Evolutionary conservation across 306 rosid species (phyloP).

Genomic region (Pueraria montana): DNA sequence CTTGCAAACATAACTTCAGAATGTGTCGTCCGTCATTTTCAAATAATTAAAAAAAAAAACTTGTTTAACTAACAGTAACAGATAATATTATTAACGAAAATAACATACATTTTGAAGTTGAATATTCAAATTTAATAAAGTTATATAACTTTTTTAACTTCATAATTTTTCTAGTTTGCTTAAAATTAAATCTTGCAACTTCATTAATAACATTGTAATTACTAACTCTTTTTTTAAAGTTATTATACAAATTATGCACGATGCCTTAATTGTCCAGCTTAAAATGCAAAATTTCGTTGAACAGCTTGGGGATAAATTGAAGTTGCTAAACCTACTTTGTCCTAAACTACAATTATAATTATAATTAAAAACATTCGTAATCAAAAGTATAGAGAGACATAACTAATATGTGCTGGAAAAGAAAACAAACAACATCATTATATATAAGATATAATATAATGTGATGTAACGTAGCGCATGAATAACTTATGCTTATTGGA

Average conservation of each 20-base stretch:
- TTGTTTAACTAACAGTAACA: not conserved
- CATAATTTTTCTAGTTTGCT: not conserved
- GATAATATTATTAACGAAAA: not conserved
- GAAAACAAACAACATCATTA: not conserved
- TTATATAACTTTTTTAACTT: not conserved
- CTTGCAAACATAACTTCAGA: not conserved
- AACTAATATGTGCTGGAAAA: not conserved
- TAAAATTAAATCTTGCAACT: not conserved
- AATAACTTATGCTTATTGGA: not conserved
- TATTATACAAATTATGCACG: no score
- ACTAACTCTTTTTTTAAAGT: no score
- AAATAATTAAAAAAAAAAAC: not conserved
- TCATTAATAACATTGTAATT: not conserved
- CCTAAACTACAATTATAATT: not conserved
- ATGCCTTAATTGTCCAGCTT: no score
- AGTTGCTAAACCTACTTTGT: not conserved
- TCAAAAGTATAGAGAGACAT: not conserved
- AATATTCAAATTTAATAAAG: not conserved
- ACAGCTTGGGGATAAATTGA: not conserved
- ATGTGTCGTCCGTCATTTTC: not conserved
- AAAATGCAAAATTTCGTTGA: not conserved
- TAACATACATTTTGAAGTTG: not conserved
- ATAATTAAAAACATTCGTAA: not conserved
- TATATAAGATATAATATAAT: not conserved
- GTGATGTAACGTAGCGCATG: not conserved